A percentile compares a stretch with the other conserved stretches of the same genome.
These are phyloP conservation scores for Fusarium sp. DNA, from an alignment of 2,329 filamentous ascomycete genomes.

Conservation along the genomic window DNA sequence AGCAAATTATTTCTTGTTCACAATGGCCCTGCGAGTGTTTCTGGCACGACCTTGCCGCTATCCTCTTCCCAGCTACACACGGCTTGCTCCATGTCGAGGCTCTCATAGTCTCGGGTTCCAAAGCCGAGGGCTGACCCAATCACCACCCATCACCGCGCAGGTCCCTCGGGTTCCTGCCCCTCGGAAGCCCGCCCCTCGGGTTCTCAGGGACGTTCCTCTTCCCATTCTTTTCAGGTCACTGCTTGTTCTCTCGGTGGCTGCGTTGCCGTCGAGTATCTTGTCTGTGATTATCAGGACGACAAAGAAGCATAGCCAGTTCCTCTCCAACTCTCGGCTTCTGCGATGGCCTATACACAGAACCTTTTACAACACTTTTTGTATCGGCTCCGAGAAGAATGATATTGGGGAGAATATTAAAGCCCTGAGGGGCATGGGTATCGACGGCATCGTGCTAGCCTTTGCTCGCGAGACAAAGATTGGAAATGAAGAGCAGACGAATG, in stretches of 20 bases:
- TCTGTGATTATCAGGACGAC: conserved; percentile 11
- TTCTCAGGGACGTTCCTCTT: conserved; percentile 17
- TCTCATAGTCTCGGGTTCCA: conserved; percentile 18
- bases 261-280: conserved; percentile 4
- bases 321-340: conserved; percentile 13
- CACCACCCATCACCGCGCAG: conserved; percentile 7
- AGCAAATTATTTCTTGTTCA: neutral
- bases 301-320: conserved; percentile 7
- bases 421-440: conserved; percentile 11
- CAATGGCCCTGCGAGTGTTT: conserved; percentile 5
- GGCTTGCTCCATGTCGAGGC: neutral
- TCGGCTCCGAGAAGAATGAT: conserved; percentile 11
- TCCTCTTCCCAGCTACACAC: neutral
- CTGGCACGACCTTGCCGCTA: conserved; percentile 9
- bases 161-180: neutral
- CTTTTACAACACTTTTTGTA: conserved; percentile 23
- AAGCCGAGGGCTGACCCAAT: conserved; percentile 13
- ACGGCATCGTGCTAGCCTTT: conserved; percentile 22
- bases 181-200: neutral
- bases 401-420: conserved; percentile 12
- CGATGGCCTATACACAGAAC: conserved; percentile 15
- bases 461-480: conserved; percentile 19
- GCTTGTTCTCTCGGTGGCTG: conserved; percentile 18
- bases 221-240: conserved; percentile 16
- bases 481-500: neutral